Evolutionary conservation across 176 grass and related monocot species (phyloP), one percentile per base, ranked within the genome.

Genomic region (Aegilops sharonensis): DNA sequence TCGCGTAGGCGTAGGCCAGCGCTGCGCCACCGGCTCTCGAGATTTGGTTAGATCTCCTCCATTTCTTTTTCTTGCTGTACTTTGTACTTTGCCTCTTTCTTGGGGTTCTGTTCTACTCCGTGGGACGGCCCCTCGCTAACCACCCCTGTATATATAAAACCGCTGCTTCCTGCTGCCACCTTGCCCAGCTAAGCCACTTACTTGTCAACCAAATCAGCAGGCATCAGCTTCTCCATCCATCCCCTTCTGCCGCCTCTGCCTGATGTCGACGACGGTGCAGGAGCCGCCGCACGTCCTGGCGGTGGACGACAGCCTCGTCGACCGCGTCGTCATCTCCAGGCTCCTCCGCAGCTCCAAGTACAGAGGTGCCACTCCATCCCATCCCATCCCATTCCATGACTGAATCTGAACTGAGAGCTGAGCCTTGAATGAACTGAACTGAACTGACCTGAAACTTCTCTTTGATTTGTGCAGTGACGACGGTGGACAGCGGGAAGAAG

Each of bases 291-390:
- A 94, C 43, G 86, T 91, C 37, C 80, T 94, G n/a, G 92, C 86
- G 1, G 92, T 94, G 68, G 92, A 94, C 80, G 92, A 94, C 48
- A 91, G 92, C 89, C 86, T 85, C 5, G 84, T 91, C 52, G 89
- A 94, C 57, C 86, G 83, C 4, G 86, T 86, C 12, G 63, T 94
- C 80, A 94, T 91, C 80, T 87, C 92, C 7, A 91, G 71, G 24
- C 86, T 94, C 37, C 92, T 94, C 3, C 80, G 89, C 42, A 91
- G 80, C 79, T 94, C 86, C 68, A 91, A 91, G 4, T 91, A 91
- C 48, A 77, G 89, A 94, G 92, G 89, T 93, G 24, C 30, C 14
- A 13, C 3, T 1, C 1, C 43, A 35, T 25, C 18, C 15, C 34
- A 56, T 32, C n/a, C n/a, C n/a, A 27, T 27, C 27, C 27, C 27